Percentiles rank a stretch among this genome's conserved stretches.
These are phyloP conservation scores for Beauveria asiatica DNA, from an alignment of 2,329 filamentous ascomycete genomes.

Conservation along the genomic window DNA sequence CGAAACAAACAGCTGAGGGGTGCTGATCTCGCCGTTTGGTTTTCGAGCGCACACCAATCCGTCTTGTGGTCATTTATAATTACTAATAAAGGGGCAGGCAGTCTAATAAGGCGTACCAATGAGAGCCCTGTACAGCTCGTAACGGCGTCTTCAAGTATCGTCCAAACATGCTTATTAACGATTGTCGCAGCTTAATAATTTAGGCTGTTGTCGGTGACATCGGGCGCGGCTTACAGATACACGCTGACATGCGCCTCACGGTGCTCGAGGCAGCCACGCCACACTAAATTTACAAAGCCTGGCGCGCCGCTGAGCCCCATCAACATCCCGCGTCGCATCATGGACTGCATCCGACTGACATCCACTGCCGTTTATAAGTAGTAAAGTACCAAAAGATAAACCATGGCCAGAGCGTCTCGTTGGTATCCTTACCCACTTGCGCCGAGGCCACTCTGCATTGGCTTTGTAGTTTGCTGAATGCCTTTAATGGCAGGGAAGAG, in stretches of 20 bases:
- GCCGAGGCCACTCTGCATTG: background rate
- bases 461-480: background rate
- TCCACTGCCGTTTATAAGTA: no score
- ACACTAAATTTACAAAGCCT: background rate
- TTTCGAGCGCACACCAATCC: background rate
- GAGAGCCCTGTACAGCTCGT: no score
- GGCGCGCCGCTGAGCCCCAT: background rate
- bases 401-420: background rate
- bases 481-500: no score
- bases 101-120: background rate
- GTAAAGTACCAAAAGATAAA: background rate
- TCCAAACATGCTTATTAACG: no score
- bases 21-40: slow-evolving; percentile 2
- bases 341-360: background rate
- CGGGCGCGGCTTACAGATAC: background rate
- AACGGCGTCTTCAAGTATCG: background rate
- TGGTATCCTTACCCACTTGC: background rate
- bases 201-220: no score
- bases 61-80: background rate
- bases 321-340: background rate
- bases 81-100: no score
- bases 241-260: background rate
- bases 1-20: slow-evolving; percentile 3
- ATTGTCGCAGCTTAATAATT: no score
- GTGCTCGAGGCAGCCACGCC: background rate